These are phyloP conservation scores for Suillus luteus DNA, from an alignment of 768 basidiomycete species.

Conservation along the genomic window DNA sequence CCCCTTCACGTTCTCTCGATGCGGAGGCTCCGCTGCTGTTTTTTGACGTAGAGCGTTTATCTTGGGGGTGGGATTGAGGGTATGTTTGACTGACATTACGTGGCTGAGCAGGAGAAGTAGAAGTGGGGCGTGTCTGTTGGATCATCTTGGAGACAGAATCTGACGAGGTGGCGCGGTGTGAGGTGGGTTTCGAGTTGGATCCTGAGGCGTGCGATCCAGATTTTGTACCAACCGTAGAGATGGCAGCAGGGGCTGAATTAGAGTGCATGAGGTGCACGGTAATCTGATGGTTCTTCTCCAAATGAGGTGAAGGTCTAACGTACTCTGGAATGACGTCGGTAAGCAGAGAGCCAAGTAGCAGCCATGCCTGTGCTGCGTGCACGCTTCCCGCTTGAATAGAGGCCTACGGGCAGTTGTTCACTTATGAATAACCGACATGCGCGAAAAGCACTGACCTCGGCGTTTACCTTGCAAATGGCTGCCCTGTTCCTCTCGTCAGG, in stretches of 20 bases:
- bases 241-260: slow-evolving; percentile 43
- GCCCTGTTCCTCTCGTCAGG: slow-evolving; percentile 48
- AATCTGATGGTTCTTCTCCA: slow-evolving; percentile 19
- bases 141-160: slow-evolving; percentile 22
- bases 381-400: slow-evolving; percentile 61
- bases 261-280: slow-evolving; percentile 37
- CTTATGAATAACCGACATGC: too few relatives aligned
- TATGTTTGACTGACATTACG: slow-evolving; percentile 16
- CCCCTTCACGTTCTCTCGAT: slow-evolving; percentile 28
- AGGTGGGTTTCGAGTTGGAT: slow-evolving; percentile 24
- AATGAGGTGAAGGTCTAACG: slow-evolving; percentile 24
- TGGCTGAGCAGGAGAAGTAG: slow-evolving; percentile 28
- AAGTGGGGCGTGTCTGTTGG: slow-evolving; percentile 15
- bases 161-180: slow-evolving; percentile 28
- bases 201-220: slow-evolving; percentile 14
- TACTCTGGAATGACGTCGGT: slow-evolving; percentile 47
- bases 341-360: slow-evolving; percentile 60
- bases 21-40: slow-evolving; percentile 26
- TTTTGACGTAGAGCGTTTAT: slow-evolving; percentile 20
- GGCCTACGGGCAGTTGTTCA: slow-evolving; percentile 36
- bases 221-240: slow-evolving; percentile 29
- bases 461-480: slow-evolving; percentile 44
- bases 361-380: slow-evolving; percentile 66
- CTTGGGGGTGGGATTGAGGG: slow-evolving; percentile 5
- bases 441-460: slow-evolving; percentile 44